Evolutionary conservation across 2,329 filamentous ascomycete species (phyloP).

Genomic region (Ophiostoma ulmi): DNA sequence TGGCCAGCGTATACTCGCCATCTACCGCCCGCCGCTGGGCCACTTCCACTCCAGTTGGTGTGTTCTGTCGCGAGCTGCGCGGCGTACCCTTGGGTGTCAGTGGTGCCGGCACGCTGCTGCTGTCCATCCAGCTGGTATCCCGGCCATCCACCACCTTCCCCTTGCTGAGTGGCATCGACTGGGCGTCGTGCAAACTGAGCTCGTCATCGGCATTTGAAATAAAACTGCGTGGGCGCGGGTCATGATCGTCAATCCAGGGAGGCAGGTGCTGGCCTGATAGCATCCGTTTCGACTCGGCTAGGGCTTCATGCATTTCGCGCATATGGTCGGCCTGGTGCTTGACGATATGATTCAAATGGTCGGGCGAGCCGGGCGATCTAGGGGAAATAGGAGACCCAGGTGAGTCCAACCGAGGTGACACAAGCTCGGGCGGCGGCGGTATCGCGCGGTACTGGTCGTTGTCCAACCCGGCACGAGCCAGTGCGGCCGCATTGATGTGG

Average conservation of each 20-base stretch:
- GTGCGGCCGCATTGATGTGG: not conserved
- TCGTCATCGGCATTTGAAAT: not conserved
- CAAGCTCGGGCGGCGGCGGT: not conserved
- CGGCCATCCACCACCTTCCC: slow-evolving; percentile 16
- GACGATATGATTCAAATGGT: not conserved
- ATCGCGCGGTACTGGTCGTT: slow-evolving; percentile 5
- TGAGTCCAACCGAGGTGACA: not conserved
- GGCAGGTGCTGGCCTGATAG: slow-evolving; percentile 21
- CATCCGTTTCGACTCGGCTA: slow-evolving; percentile 22
- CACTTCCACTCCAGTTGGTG: not conserved
- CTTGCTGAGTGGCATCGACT: not conserved
- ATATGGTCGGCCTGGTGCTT: slow-evolving; percentile 21
- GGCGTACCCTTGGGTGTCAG: slow-evolving; percentile 9
- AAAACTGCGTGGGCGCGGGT: slow-evolving; percentile 4
- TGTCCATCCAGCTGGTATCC: slow-evolving; percentile 8
- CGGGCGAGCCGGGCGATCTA: not conserved
- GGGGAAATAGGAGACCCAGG: not conserved
- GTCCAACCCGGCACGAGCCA: not conserved
- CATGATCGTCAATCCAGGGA: slow-evolving; percentile 22
- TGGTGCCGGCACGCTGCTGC: slow-evolving; percentile 15
- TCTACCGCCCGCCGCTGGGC: not conserved
- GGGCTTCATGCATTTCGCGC: slow-evolving; percentile 21
- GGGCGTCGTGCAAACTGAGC: not conserved
- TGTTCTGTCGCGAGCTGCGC: not conserved
- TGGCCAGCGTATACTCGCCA: slow-evolving; percentile 15